Conservation (phyloP, 768 basidiomycete species). For the Boletellus emodensis region DNA sequence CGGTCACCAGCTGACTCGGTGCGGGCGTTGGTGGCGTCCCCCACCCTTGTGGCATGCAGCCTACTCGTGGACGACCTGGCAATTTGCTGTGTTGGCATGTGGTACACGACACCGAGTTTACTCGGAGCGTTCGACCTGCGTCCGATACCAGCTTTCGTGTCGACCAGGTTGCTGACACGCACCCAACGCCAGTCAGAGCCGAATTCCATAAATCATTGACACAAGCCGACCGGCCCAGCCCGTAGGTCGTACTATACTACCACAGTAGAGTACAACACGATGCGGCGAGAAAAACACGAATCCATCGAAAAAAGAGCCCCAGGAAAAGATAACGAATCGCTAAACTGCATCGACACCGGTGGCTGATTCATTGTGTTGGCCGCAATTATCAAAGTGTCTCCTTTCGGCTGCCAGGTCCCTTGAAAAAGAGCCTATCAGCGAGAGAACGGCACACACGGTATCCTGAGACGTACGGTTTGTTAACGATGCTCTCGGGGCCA, state of each 20-base stretch:
- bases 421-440: neutral
- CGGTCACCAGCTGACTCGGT: too few relatives aligned
- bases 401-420: constrained; percentile 14
- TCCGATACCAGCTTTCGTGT: too few relatives aligned
- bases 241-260: neutral
- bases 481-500: constrained; percentile 52
- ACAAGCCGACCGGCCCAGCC: too few relatives aligned
- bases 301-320: neutral
- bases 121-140: too few relatives aligned
- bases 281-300: neutral
- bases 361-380: neutral
- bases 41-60: too few relatives aligned
- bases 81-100: too few relatives aligned
- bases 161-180: too few relatives aligned
- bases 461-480: constrained; percentile 42
- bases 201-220: too few relatives aligned
- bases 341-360: constrained; percentile 7
- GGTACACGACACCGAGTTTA: too few relatives aligned
- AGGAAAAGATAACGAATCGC: neutral
- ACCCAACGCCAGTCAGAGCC: too few relatives aligned
- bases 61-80: too few relatives aligned
- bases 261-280: neutral
- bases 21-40: too few relatives aligned
- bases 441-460: neutral
- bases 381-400: constrained; percentile 16